A percentile compares a stretch with the other conserved stretches of the same genome.
phyloP scores from a whole-genome alignment of 1,284 basidiomycete genomes.

The Papiliotrema terrestris region DNA sequence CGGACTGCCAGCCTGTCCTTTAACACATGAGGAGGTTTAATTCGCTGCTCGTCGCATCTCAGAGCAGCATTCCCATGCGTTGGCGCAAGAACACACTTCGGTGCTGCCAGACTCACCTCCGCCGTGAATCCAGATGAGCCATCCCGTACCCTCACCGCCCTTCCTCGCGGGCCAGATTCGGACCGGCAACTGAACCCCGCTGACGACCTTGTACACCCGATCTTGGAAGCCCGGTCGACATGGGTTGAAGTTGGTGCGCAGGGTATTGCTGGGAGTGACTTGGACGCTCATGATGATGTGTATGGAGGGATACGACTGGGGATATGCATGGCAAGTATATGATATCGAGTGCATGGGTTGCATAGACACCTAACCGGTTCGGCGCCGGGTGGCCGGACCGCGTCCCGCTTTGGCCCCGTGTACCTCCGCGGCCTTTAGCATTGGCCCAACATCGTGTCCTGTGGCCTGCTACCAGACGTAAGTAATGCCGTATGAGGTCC shows the following conservation, averaged over 20 bases:
- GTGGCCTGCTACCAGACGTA: too few relatives aligned
- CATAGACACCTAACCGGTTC: too few relatives aligned
- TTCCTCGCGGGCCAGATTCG: constrained; percentile 25
- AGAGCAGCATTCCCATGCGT: neutral
- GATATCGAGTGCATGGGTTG: too few relatives aligned
- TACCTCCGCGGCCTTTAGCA: too few relatives aligned
- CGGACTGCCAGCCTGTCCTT: constrained; percentile 14
- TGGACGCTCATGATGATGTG: neutral
- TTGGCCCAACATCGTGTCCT: too few relatives aligned
- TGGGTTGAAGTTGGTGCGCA: constrained; percentile 2
- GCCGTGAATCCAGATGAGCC: constrained; percentile 36
- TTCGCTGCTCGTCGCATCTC: neutral
- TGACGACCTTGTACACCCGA: constrained; percentile 23
- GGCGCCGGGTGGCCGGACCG: too few relatives aligned
- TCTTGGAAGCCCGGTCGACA: constrained; percentile 27
- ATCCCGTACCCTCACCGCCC: constrained; percentile 10
- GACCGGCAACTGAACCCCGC: constrained; percentile 27
- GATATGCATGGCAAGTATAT: too few relatives aligned
- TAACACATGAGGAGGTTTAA: neutral
- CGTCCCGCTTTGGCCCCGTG: too few relatives aligned
- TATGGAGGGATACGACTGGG: too few relatives aligned
- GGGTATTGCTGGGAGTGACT: neutral
- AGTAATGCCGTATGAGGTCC: too few relatives aligned
- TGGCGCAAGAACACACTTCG: too few relatives aligned
- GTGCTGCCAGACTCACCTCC: constrained; percentile 38